Evolutionary conservation across 495 filamentous ascomycete genomes (phyloP).

Genomic region (Barbatosphaeria neglecta): DNA sequence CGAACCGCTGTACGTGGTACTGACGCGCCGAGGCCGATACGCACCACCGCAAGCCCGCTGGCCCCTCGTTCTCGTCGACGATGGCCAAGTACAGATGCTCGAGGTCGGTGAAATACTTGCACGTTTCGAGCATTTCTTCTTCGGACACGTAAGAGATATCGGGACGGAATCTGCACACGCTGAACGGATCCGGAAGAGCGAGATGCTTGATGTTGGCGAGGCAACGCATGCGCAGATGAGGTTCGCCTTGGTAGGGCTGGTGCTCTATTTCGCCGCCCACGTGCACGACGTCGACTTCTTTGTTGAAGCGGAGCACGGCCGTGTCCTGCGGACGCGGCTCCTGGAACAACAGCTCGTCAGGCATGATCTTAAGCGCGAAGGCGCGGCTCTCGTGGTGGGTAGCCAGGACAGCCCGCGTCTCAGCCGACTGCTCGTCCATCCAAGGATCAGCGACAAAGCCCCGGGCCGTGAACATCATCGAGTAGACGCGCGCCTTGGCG

Average conservation of each 20-base stretch:
- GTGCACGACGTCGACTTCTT: slow-evolving; percentile 18
- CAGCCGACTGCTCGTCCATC: slow-evolving; percentile 16
- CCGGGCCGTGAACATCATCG: background rate
- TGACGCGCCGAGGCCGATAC: slow-evolving; percentile 5
- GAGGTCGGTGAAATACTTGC: slow-evolving; percentile 1
- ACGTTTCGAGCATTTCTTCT: background rate
- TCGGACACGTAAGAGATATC: no score
- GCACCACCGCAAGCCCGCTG: slow-evolving; percentile 14
- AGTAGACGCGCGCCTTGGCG: slow-evolving; percentile 14
- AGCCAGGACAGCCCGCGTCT: slow-evolving; percentile 18
- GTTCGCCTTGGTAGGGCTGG: background rate
- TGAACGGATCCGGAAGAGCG: background rate
- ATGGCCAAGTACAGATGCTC: slow-evolving; percentile 6
- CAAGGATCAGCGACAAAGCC: slow-evolving; percentile 4
- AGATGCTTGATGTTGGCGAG: slow-evolving; percentile 8
- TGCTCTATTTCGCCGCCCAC: background rate
- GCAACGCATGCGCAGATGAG: background rate
- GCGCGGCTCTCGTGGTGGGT: slow-evolving; percentile 21
- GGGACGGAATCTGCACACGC: background rate
- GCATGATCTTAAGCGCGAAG: slow-evolving; percentile 18
- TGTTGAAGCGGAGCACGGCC: slow-evolving; percentile 18
- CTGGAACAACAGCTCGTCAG: slow-evolving; percentile 15
- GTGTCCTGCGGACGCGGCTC: no score
- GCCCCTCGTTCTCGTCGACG: background rate
- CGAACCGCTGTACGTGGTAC: slow-evolving; percentile 6